These are phyloP conservation scores for Aegilops umbellulata DNA, from an alignment of 176 grass and related monocot species.

Conservation along the genomic window DNA sequence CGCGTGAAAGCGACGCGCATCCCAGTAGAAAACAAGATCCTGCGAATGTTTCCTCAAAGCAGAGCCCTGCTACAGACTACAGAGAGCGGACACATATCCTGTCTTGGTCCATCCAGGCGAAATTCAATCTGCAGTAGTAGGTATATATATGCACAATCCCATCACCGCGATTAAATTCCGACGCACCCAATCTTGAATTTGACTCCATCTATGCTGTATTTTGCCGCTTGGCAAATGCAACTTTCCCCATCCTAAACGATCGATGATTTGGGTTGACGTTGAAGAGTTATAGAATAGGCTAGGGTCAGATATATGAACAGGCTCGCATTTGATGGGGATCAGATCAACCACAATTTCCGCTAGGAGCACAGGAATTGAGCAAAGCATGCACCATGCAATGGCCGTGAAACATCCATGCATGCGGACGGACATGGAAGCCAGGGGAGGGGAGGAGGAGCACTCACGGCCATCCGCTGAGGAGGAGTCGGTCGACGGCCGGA, in stretches of 20 bases:
- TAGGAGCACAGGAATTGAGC: background rate
- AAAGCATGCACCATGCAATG: too few relatives aligned
- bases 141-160: too few relatives aligned
- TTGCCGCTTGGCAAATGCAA: background rate
- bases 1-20: constrained; percentile 17
- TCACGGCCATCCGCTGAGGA: constrained; percentile 47
- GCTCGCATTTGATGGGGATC: background rate
- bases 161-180: too few relatives aligned
- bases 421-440: background rate
- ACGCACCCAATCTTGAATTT: too few relatives aligned
- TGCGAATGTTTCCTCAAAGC: background rate
- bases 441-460: constrained; percentile 4
- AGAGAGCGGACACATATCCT: background rate
- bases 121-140: background rate
- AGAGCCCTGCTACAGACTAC: background rate
- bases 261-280: background rate
- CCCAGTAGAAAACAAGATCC: background rate
- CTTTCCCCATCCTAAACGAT: background rate
- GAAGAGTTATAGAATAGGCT: background rate
- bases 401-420: background rate
- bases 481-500: background rate
- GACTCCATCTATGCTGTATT: background rate
- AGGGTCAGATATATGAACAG: background rate
- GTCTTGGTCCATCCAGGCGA: background rate
- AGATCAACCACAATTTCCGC: too few relatives aligned